These are phyloP conservation scores for Aspergillus leporis DNA, from an alignment of 495 filamentous ascomycete genomes.

Conservation along the genomic window DNA sequence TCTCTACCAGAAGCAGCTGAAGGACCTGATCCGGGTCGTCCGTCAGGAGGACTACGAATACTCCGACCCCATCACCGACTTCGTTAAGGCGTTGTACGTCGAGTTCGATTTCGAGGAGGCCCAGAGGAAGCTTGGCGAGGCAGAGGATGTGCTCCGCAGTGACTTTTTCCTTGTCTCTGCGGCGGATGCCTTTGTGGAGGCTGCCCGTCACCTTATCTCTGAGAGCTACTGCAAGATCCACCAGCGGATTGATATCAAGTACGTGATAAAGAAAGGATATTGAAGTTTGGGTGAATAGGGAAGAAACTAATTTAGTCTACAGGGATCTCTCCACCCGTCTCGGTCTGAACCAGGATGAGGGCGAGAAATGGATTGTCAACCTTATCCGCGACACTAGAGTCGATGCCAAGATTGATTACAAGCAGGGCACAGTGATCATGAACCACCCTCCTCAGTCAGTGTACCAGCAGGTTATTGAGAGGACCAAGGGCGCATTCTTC, in stretches of 20 bases:
- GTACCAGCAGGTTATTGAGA: conserved; percentile 98
- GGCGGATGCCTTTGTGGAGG: conserved; percentile 89
- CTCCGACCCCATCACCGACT: conserved; percentile 91
- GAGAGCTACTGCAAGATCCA: conserved; percentile 99
- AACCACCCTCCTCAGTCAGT: conserved; percentile 98
- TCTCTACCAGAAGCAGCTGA: conserved; percentile 95
- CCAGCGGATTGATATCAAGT: conserved; percentile 95
- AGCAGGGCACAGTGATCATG: conserved; percentile 98
- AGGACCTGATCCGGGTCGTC: conserved; percentile 91
- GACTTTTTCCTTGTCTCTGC: conserved; percentile 93
- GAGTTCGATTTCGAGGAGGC: conserved; percentile 99
- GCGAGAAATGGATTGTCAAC: conserved; percentile 99
- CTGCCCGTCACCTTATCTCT: conserved; percentile 92
- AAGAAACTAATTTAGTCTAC: conserved; percentile 22
- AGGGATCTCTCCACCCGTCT: conserved; percentile 86
- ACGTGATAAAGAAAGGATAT: conserved; percentile 24
- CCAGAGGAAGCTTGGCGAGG: conserved; percentile 85
- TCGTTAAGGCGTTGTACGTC: conserved; percentile 92
- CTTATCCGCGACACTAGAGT: conserved; percentile 95
- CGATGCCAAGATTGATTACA: conserved; percentile 98
- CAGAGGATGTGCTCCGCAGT: conserved; percentile 85
- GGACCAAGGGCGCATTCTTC: conserved; percentile 94
- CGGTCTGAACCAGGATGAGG: conserved; percentile 86
- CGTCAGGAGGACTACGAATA: conserved; percentile 98
- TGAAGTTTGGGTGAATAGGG: neutral